These are phyloP conservation scores for Pelargonium fulgidum DNA, from an alignment of 441 rosid species.

Conservation along the genomic window DNA sequence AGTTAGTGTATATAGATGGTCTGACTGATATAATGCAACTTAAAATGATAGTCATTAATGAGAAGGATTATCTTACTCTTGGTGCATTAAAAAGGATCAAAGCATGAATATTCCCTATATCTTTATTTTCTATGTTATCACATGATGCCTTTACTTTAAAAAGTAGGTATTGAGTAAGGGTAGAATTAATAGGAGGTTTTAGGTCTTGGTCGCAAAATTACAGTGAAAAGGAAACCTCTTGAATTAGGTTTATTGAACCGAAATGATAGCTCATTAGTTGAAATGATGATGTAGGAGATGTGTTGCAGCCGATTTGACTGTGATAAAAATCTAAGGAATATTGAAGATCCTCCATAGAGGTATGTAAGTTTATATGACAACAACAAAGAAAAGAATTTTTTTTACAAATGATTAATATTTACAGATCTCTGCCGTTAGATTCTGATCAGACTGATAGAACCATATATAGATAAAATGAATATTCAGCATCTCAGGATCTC, in stretches of 20 bases:
- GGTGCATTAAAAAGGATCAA: not conserved
- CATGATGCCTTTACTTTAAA: not conserved
- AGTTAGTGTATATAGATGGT: not conserved
- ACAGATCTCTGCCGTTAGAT: no score
- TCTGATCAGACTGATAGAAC: no score
- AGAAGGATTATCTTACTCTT: not conserved
- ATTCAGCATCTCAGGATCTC: not conserved
- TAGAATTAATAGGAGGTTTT: not conserved
- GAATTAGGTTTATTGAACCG: not conserved
- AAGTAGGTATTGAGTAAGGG: not conserved
- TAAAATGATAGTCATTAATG: not conserved
- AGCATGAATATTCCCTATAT: not conserved
- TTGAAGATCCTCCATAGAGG: not conserved
- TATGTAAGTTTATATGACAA: not conserved
- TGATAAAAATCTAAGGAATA: not conserved
- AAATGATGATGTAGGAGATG: not conserved
- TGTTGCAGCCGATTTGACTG: not conserved
- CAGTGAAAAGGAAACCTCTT: not conserved
- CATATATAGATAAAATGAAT: not conserved
- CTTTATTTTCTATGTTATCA: not conserved
- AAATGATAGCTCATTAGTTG: not conserved
- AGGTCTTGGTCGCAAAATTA: not conserved
- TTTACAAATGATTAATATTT: no score
- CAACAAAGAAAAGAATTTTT: no score
- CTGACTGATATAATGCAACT: not conserved